A percentile compares a stretch with the other conserved stretches of the same genome.
phyloP scores from a whole-genome alignment of 2,329 filamentous ascomycete species.

The Xylaria arbuscula region DNA sequence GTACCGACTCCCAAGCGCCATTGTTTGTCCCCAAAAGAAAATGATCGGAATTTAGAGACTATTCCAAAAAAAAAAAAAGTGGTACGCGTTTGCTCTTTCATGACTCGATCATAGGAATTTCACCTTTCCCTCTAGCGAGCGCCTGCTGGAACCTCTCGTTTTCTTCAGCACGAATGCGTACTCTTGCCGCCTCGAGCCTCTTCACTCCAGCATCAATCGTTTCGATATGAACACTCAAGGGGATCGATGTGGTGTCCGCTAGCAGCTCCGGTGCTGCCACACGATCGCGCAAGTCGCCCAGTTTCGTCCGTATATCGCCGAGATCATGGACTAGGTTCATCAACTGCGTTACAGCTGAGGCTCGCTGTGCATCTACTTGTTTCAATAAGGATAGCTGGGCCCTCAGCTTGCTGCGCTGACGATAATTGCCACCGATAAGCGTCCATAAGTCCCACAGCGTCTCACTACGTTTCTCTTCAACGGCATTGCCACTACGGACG shows the following conservation, averaged over 20 bases:
- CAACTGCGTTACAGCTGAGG: conserved; percentile 75
- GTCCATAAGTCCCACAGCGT: conserved; percentile 79
- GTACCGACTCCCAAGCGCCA: conserved; percentile 21
- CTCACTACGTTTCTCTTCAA: conserved; percentile 70
- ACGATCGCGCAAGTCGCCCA: conserved; percentile 77
- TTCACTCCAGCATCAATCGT: conserved; percentile 79
- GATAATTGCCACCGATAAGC: conserved; percentile 75
- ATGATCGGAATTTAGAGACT: no score
- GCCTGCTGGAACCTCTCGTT: conserved; percentile 28
- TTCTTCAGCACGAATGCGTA: conserved; percentile 27
- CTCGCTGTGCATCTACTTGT: conserved; percentile 74
- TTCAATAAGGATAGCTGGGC: conserved; percentile 72
- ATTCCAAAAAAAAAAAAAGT: no score
- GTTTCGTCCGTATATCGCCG: conserved; percentile 75
- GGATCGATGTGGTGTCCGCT: conserved; percentile 63
- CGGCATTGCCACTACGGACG: conserved; percentile 69
- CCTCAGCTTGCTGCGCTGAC: conserved; percentile 69
- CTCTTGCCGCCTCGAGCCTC: conserved; percentile 70
- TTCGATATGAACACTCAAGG: conserved; percentile 79
- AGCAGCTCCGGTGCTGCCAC: conserved; percentile 74
- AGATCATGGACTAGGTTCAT: conserved; percentile 76
- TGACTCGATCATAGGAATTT: conserved; percentile 27
- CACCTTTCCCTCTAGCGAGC: conserved; percentile 11
- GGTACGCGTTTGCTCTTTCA: neutral
- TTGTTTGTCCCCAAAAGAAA: neutral